Base-by-base conservation (phyloP, 225 moss, liverwort and hornwort species). In the Bryoerythrophyllum caledonicum region DNA sequence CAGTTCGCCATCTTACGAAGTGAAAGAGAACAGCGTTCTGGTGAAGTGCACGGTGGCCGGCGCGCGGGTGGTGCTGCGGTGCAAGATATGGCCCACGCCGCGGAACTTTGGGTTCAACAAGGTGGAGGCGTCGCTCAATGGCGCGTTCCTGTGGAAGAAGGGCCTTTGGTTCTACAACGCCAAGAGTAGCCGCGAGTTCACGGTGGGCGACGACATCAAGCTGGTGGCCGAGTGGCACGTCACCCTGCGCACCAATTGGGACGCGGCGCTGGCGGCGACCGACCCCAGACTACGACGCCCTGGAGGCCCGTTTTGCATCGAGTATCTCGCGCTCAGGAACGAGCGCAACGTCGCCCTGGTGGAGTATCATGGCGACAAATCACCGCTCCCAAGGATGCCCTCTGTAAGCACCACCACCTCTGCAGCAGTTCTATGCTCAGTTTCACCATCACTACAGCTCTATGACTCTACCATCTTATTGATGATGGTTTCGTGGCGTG, bases 81-180 rank as follows among this genome's bases (percentile, higher is more conserved):
- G 86, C 11, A 86, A 86, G 78, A 86, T 86, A 9, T 86, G 86
- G 83, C 86, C 86, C 27, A 83, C 86, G 7, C 75, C 41, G 17
- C 52, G 26, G 58, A 86, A 75, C 80, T 78, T 86, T 23, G 86
- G 86, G 17, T 64, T 83, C 25, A 86, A 86, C 78, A 86, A 86
- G 75, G 80, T 86, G 73, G 86, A 86, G 21, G 83, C 83, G 3
- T 80, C 86, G 0, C 57, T 73, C 64, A 86, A 86, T 2, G 80
- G 80, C 27, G 86, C 83, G 56, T 83, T 86, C 65, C 64, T 86
- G 68, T 86, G 86, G 86, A 86, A 86, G 75, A 86, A 86, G 57
- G 80, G 86, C 12, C 78, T 86, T 7, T 86, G 86, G 86, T 86
- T 77, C 72, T 86, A 46, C 54, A 86, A 86, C 57, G 86, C 80